Evolutionary conservation across 331 rosid genomes (phyloP), one percentile per base, ranked within the genome.

Genomic region (Saraca asoca): DNA sequence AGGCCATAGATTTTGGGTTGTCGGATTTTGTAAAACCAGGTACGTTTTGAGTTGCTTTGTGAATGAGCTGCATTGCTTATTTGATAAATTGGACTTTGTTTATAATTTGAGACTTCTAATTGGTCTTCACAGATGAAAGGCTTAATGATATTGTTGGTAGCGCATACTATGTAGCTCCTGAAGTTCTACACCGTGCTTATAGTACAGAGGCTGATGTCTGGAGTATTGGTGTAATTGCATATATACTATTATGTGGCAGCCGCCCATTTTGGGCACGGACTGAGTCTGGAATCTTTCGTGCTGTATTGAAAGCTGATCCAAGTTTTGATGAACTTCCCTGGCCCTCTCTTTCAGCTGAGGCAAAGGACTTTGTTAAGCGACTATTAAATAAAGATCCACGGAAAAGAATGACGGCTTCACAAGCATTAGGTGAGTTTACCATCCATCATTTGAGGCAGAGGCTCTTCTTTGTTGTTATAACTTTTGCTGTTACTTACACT

Each of bases 181-280:
- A 92, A 83, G 98, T 92, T 72, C 81, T 92, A 44, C 98, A 86
- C 61, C 83, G 96, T 77, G 82, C 96, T 56, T 92, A 89, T 79
- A 82, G 81, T 46, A 83, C 98, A 38, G 98, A 89, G 75, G 98
- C 98, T 43, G 98, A 92, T 46, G 80, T 85, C 33, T 92, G 98
- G 98, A 92, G 98, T 58, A 76, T 92, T 59, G 98, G 98, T 2
- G 98, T 92, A 74, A 89, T 92, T 82, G 95, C 96, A 34, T 92
- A 87, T 72, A 89, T 89, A 70, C 85, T 92, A 46, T 79, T 92
- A 71, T 92, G 98, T 64, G 98, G 98, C 43, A 89, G 98, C 75
- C 96, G 98, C 52, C 98, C 98, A 65, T 92, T 92, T 81, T 92
- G 98, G 98, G 91, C 98, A 17, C 83, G 96, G 59, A 89, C 93